Percentiles rank a stretch among this genome's conserved stretches.
Evolutionary conservation across 495 filamentous ascomycete species (phyloP).

Genomic region (Hypoxylon intermedium): DNA sequence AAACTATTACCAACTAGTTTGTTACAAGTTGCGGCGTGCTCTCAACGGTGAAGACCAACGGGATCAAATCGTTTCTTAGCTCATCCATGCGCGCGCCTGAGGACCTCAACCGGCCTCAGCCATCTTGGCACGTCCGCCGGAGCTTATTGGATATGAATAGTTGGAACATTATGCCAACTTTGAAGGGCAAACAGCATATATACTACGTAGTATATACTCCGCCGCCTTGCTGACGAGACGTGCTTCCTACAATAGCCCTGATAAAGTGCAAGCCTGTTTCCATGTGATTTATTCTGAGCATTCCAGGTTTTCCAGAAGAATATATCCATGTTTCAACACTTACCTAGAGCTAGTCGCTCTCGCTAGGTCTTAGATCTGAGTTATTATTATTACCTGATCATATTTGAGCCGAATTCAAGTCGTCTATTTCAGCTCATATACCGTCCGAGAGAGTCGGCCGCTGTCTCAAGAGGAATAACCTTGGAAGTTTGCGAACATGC

Average conservation of each 20-base stretch:
- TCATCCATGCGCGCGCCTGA: conserved; percentile 15
- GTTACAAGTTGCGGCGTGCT: conserved; percentile 18
- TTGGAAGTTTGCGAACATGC: background rate
- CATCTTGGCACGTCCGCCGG: conserved; percentile 26
- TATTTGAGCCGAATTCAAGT: background rate
- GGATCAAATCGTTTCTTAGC: conserved; percentile 16
- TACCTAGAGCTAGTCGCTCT: no score
- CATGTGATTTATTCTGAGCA: background rate
- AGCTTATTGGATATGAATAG: conserved; percentile 28
- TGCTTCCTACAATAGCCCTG: conserved; percentile 5
- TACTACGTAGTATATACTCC: conserved; percentile 19
- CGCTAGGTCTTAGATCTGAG: background rate
- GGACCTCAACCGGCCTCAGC: conserved; percentile 4
- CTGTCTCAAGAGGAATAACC: no score
- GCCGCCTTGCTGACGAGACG: conserved; percentile 18
- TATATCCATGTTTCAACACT: background rate
- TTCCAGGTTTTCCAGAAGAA: background rate
- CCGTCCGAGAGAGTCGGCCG: no score
- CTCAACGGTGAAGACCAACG: conserved; percentile 1
- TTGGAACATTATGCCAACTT: no score
- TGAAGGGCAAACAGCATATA: conserved; percentile 10
- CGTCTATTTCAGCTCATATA: background rate
- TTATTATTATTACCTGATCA: background rate
- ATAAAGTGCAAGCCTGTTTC: conserved; percentile 10
- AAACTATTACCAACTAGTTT: conserved; percentile 7